These are phyloP conservation scores for Ambrosia trifida DNA, from an alignment of 129 eudicot genomes.

Conservation along the genomic window DNA sequence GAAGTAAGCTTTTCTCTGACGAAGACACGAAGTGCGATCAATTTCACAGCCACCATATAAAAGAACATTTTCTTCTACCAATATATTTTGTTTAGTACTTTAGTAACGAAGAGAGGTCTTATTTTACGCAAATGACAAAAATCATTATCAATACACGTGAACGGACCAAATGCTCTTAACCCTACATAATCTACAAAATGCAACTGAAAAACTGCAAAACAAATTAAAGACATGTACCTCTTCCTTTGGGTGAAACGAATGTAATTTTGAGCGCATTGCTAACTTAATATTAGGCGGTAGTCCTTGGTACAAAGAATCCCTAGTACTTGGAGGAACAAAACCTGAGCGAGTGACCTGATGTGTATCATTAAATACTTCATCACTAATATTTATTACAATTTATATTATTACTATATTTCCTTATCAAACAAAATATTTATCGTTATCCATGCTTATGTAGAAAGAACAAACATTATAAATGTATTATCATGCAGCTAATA, in stretches of 20 bases:
- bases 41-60: too few relatives aligned
- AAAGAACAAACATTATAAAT: not conserved
- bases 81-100: not conserved
- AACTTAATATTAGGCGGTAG: constrained; percentile 81
- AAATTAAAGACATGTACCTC: constrained; percentile 47
- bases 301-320: constrained; percentile 95
- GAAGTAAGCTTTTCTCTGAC: too few relatives aligned
- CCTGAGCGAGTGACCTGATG: constrained; percentile 82
- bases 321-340: constrained; percentile 87
- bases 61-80: too few relatives aligned
- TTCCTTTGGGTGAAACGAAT: constrained; percentile 64
- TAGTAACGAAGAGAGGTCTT: not conserved
- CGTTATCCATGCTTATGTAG: not conserved
- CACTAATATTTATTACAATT: not conserved
- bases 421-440: not conserved
- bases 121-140: not conserved
- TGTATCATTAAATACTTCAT: not conserved
- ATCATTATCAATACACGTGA: too few relatives aligned
- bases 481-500: constrained; percentile 1
- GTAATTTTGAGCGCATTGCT: constrained; percentile 76
- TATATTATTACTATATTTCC: too few relatives aligned
- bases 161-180: too few relatives aligned
- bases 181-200: not conserved
- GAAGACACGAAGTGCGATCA: too few relatives aligned
- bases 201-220: too few relatives aligned